A percentile compares a stretch with the other conserved stretches of the same genome.
These are phyloP conservation scores for Chaetomium tenue DNA, from an alignment of 495 filamentous ascomycete genomes.

Conservation along the genomic window DNA sequence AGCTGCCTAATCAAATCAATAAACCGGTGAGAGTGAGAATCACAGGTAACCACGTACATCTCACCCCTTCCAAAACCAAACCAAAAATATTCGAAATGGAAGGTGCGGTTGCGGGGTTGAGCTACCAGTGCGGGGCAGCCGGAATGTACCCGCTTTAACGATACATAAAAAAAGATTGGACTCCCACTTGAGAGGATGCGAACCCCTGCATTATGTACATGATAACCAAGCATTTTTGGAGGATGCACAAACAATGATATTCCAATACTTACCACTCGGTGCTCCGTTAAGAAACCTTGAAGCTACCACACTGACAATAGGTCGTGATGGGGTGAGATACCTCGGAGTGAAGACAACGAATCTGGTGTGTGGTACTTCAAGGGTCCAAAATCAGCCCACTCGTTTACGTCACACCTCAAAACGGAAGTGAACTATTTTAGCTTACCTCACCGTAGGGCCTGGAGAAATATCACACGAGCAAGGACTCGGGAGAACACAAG, in stretches of 20 bases:
- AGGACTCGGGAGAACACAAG: neutral
- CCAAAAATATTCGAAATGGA: neutral
- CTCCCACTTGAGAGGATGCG: neutral
- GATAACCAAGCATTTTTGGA: neutral
- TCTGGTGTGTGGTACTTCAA: neutral
- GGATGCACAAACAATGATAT: neutral
- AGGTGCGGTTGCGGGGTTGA: neutral
- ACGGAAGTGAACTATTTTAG: slow-evolving; percentile 6
- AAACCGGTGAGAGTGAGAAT: neutral
- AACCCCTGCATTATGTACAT: neutral
- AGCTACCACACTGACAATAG: no score
- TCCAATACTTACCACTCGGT: neutral
- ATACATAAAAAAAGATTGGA: slow-evolving; percentile 1
- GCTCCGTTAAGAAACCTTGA: neutral
- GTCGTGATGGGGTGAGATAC: neutral
- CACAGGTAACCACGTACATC: no score
- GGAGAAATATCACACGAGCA: slow-evolving; percentile 6
- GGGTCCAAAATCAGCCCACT: neutral
- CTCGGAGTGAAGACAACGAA: neutral
- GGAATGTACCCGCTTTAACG: neutral
- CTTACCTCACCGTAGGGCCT: neutral
- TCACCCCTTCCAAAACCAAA: no score
- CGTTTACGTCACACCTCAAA: slow-evolving; percentile 6
- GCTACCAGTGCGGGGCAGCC: slow-evolving; percentile 8
- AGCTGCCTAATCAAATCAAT: neutral